Evolutionary conservation across 306 rosid genomes (phyloP).

Genomic region (Cicer pinnatifidum): DNA sequence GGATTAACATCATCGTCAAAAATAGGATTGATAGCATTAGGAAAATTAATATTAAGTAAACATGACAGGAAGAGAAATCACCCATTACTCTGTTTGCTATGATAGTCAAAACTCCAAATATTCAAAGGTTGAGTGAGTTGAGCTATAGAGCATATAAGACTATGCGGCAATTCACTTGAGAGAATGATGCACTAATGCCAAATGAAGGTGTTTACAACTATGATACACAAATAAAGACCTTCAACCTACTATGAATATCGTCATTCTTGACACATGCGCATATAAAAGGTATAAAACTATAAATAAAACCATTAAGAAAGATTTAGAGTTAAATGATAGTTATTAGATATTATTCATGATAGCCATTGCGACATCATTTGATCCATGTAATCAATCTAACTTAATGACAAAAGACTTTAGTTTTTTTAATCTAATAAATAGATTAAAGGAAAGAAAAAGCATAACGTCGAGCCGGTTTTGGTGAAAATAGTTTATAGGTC

Average conservation of each 20-base stretch:
- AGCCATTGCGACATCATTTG: too few species aligned
- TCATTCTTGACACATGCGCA: background rate
- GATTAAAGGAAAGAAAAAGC: too few species aligned
- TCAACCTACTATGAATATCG: background rate
- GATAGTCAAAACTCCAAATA: background rate
- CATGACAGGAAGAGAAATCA: slow-evolving; percentile 11
- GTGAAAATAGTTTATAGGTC: too few species aligned
- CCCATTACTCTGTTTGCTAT: slow-evolving; percentile 4
- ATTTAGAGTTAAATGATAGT: background rate
- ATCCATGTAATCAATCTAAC: too few species aligned
- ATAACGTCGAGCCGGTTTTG: too few species aligned
- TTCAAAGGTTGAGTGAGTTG: slow-evolving; percentile 1
- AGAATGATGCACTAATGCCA: background rate
- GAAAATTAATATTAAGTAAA: background rate
- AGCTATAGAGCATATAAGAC: background rate
- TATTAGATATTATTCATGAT: too few species aligned
- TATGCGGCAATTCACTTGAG: slow-evolving; percentile 4
- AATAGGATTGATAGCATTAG: too few species aligned
- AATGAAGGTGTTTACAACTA: background rate
- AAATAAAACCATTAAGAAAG: background rate
- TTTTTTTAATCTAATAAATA: too few species aligned
- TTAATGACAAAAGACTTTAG: too few species aligned
- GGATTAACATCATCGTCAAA: background rate
- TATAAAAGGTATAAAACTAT: slow-evolving; percentile 5
- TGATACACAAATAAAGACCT: slow-evolving; percentile 20